Evolutionary conservation across 768 basidiomycete genomes (phyloP).

Genomic region (Suillus alpinus): DNA sequence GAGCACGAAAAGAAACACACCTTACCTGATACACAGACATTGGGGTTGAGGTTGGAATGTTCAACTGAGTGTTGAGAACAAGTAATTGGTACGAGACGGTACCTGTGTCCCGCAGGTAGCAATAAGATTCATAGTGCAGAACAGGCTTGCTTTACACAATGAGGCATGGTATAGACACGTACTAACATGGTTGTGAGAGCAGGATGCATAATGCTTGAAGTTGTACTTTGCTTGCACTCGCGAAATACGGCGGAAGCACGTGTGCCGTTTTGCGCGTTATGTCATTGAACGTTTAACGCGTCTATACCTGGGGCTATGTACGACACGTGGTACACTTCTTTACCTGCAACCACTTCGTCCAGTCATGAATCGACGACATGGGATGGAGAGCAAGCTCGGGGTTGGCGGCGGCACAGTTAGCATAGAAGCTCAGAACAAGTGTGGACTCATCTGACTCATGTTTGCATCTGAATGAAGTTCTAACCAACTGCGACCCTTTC

Average conservation of each 20-base stretch:
- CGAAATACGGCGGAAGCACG: background rate
- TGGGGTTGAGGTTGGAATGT: background rate
- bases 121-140: background rate
- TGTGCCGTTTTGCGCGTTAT: background rate
- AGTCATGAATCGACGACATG: slow-evolving; percentile 14
- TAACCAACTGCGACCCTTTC: background rate
- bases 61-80: background rate
- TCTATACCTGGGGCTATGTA: background rate
- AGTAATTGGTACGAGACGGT: background rate
- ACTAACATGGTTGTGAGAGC: background rate
- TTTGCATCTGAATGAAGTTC: background rate
- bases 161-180: background rate
- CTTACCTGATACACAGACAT: background rate
- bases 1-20: background rate
- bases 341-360: background rate
- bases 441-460: background rate
- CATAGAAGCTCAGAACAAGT: slow-evolving; percentile 28
- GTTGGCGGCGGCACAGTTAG: slow-evolving; percentile 30
- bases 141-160: background rate
- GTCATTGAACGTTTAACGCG: background rate
- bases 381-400: slow-evolving; percentile 22
- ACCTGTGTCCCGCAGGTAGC: background rate
- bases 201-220: too few relatives aligned
- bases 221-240: too few relatives aligned
- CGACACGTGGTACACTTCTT: background rate